Percentiles rank a stretch among this genome's conserved stretches.
phyloP scores from a whole-genome alignment of 148 eudicot genomes.

The Limonium bicolor region DNA sequence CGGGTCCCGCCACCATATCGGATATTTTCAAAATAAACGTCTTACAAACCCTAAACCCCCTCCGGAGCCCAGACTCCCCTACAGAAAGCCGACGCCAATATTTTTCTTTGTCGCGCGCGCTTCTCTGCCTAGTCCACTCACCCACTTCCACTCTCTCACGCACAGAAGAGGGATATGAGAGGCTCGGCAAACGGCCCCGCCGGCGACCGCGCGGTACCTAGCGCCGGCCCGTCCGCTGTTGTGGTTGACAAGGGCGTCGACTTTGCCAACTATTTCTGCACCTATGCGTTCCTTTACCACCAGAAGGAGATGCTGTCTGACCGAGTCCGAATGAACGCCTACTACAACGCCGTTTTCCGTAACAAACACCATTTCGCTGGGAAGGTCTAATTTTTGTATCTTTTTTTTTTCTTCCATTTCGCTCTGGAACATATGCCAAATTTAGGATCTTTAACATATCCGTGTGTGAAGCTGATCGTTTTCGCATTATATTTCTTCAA shows the following conservation, averaged over 20 bases:
- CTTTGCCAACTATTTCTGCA: slow-evolving; percentile 91
- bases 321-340: slow-evolving; percentile 90
- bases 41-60: slow-evolving; percentile 12
- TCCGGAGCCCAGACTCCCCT: too few relatives aligned
- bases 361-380: slow-evolving; percentile 73
- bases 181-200: slow-evolving; percentile 23
- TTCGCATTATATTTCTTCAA: neutral
- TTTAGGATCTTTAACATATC: too few relatives aligned
- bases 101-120: slow-evolving; percentile 1
- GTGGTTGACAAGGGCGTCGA: slow-evolving; percentile 78
- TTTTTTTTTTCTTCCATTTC: neutral
- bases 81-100: slow-evolving; percentile 3
- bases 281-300: slow-evolving; percentile 82
- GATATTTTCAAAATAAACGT: slow-evolving; percentile 2
- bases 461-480: neutral
- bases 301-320: slow-evolving; percentile 98
- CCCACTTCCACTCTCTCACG: neutral
- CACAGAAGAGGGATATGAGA: slow-evolving; percentile 14
- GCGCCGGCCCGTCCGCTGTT: slow-evolving; percentile 15
- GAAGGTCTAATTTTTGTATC: slow-evolving; percentile 27
- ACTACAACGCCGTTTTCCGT: slow-evolving; percentile 55
- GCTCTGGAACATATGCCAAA: neutral
- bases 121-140: neutral
- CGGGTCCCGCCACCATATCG: slow-evolving; percentile 7
- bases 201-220: slow-evolving; percentile 9